These are phyloP conservation scores for Lactarius sanguifluus DNA, from an alignment of 768 basidiomycete species.

Conservation along the genomic window DNA sequence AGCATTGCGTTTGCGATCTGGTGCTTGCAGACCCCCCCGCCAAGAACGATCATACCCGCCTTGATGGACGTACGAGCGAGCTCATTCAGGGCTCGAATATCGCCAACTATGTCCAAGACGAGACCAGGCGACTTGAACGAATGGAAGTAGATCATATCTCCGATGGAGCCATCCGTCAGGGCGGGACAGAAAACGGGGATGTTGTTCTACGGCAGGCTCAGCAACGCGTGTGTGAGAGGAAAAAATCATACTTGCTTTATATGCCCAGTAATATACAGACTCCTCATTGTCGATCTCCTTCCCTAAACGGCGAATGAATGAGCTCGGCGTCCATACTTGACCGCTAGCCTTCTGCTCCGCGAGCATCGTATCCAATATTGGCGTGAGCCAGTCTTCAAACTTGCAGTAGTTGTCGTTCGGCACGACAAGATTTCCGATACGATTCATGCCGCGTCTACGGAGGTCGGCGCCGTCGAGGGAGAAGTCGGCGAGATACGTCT, in stretches of 20 bases:
- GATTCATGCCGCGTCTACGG: conserved; percentile 88
- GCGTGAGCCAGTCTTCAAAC: conserved; percentile 99
- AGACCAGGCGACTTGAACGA: conserved; percentile 87
- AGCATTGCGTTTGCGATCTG: conserved; percentile 99
- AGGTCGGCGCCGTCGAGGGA: conserved; percentile 87
- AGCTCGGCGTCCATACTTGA: conserved; percentile 87
- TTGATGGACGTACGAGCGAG: conserved; percentile 81
- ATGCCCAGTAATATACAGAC: conserved; percentile 99
- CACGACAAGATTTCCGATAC: conserved; percentile 93
- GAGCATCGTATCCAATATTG: conserved; percentile 88
- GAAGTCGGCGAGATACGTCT: conserved; percentile 93
- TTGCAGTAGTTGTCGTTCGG: conserved; percentile 99
- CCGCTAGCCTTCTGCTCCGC: conserved; percentile 76
- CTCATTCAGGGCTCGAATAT: conserved; percentile 92
- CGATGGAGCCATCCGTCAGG: conserved; percentile 94
- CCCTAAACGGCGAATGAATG: conserved; percentile 88
- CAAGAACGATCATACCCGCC: conserved; percentile 98
- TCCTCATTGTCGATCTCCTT: conserved; percentile 97
- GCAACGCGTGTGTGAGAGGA: conserved; percentile 25
- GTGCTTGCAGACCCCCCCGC: conserved; percentile 98
- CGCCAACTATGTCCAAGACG: conserved; percentile 89
- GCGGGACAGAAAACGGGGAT: conserved; percentile 99
- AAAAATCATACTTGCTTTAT: conserved; percentile 68
- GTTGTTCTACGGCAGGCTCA: conserved; percentile 67
- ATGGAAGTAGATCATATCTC: conserved; percentile 99